Base-by-base conservation (phyloP, 495 filamentous ascomycete species). In the Penicillium psychrofluorescens region DNA sequence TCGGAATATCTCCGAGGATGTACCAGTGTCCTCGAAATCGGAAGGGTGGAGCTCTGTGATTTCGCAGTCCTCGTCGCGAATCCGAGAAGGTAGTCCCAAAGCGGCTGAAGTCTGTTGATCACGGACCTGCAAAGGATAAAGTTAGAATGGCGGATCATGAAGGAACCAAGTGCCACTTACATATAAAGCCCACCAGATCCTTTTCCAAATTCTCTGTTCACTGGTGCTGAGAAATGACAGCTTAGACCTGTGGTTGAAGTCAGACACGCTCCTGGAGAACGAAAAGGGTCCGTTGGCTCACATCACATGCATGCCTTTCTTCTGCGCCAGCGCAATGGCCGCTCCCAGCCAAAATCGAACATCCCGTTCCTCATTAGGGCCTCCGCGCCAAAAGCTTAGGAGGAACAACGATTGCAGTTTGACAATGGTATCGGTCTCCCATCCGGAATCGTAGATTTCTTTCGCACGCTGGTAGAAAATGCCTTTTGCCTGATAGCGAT, bases 111-210 rank as follows among this genome's bases (percentile, higher is more conserved):
- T 66, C 51, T 70, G 66, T 42, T 70, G 66, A 29, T 70, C 66
- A 13, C 66, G 60, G 8, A 67, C 58, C 64, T 69, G 39, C 32
- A 28, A 35, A 22, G 60, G 34, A 64, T 35, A 5, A 37, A 11
- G 28, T 12, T 13, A 14, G 11, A 27, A 11, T 11, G 12, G 30
- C 22, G 29, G 32, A 34, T 2, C 10, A 34, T 34, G 7, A 7
- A 34, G 32, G 32, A 34, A 34, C 22, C 4, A 5, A 34, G 32
- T 34, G 10, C n/a, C 5, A 49, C 56, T 36, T 48, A 71, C 68
- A 53, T 72, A 74, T 37, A 71, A 41, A 46, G 68, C 64, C 71
- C 71, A 75, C 68, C 70, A 75, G 8, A 75, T 71, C 14, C 69
- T 41, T 43, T 71, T 72, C 52, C 69, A 61, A 4, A 74, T 32